A percentile compares a stretch with the other conserved stretches of the same genome.
These are phyloP conservation scores for Bipolaris sorokiniana DNA, from an alignment of 2,329 filamentous ascomycete genomes.

Conservation along the genomic window DNA sequence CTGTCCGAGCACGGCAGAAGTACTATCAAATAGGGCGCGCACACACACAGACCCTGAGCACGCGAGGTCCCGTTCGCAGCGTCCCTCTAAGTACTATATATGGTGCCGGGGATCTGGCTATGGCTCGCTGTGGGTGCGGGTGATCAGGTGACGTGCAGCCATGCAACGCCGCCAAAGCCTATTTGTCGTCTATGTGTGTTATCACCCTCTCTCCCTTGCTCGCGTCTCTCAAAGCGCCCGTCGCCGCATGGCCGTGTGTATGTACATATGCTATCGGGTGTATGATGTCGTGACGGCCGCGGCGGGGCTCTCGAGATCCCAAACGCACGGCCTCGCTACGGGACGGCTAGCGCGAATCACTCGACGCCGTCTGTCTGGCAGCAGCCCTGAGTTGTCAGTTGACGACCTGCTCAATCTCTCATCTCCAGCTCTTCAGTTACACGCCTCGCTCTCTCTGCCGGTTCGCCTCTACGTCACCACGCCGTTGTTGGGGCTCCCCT, in stretches of 20 bases:
- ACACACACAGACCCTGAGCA: too few species aligned
- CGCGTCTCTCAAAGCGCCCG: neutral
- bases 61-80: neutral
- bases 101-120: slow-evolving; percentile 18
- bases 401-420: slow-evolving; percentile 25
- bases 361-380: slow-evolving; percentile 27
- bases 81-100: neutral
- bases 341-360: slow-evolving; percentile 27
- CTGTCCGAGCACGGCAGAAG: neutral
- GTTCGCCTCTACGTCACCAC: slow-evolving; percentile 23
- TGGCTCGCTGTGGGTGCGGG: neutral
- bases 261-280: neutral
- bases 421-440: slow-evolving; percentile 20
- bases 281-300: slow-evolving; percentile 14
- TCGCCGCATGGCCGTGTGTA: neutral
- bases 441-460: slow-evolving; percentile 17
- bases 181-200: neutral
- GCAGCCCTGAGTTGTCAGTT: slow-evolving; percentile 33
- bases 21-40: neutral
- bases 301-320: slow-evolving; percentile 12
- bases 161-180: neutral
- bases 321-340: slow-evolving; percentile 27
- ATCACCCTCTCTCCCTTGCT: neutral
- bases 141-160: slow-evolving; percentile 5
- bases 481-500: slow-evolving; percentile 24